Evolutionary conservation across 2,329 filamentous ascomycete species (phyloP).

Genomic region (Trichoderma aggressivum): DNA sequence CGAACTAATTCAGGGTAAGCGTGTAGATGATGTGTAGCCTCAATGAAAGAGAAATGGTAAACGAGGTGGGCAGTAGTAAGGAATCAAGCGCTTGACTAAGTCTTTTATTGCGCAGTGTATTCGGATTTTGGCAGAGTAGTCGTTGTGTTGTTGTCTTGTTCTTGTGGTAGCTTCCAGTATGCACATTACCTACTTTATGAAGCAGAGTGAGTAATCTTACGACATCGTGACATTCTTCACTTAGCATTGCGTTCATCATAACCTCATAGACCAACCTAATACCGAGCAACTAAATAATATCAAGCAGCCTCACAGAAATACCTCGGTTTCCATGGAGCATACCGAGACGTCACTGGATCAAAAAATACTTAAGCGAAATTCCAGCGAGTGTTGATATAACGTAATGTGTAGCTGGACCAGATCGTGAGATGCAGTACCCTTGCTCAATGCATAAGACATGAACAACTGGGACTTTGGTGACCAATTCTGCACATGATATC

Average conservation of each 20-base stretch:
- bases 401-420: neutral
- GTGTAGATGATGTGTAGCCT: neutral
- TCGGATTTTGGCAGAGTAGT: fast-evolving
- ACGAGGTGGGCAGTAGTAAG: neutral
- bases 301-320: neutral
- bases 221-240: neutral
- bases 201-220: neutral
- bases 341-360: neutral
- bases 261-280: fast-evolving
- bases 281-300: neutral
- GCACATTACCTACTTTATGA: neutral
- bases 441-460: neutral
- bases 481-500: neutral
- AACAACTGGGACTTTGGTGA: neutral
- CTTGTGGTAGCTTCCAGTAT: neutral
- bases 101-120: neutral
- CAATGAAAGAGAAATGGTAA: neutral
- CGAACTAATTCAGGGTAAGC: neutral
- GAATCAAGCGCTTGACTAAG: neutral
- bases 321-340: neutral
- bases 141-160: neutral
- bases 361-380: neutral
- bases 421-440: neutral
- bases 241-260: neutral
- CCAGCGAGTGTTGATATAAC: neutral